A percentile compares a stretch with the other conserved stretches of the same genome.
phyloP scores from a whole-genome alignment of 345 rosid genomes.

The Passiflora organensis region DNA sequence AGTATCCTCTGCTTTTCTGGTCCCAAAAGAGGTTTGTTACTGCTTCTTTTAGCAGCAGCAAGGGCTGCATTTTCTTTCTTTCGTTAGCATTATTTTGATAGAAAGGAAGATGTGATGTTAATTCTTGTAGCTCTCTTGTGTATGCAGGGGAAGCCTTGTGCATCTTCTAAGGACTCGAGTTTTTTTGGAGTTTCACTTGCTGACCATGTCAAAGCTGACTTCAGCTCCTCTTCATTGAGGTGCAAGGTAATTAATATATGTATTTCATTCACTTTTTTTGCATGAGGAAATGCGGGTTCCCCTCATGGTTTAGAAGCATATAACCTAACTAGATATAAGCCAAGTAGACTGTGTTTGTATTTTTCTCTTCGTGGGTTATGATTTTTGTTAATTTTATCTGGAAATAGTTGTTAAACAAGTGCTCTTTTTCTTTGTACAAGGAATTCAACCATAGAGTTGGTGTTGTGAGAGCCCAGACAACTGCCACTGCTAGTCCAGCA shows the following conservation, averaged over 20 bases:
- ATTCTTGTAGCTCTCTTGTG: conserved; percentile 3
- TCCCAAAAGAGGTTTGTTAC: conserved; percentile 56
- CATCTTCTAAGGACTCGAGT: conserved; percentile 63
- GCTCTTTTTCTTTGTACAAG: conserved; percentile 31
- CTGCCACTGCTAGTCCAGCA: conserved; percentile 53
- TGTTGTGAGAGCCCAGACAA: conserved; percentile 57
- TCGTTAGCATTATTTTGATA: neutral
- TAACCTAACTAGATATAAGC: too few relatives aligned
- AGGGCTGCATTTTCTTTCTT: neutral
- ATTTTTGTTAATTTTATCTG: neutral
- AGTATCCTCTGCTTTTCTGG: conserved; percentile 53
- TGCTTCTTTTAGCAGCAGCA: neutral
- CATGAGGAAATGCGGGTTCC: too few relatives aligned
- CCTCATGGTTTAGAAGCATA: too few relatives aligned
- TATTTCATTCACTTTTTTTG: too few relatives aligned
- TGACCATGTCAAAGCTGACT: conserved; percentile 50
- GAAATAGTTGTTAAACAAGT: too few relatives aligned
- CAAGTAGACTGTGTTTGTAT: neutral
- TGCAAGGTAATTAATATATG: conserved; percentile 66
- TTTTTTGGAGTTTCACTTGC: conserved; percentile 70
- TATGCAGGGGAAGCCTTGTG: conserved; percentile 51
- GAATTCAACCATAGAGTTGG: conserved; percentile 39
- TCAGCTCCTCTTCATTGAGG: conserved; percentile 47
- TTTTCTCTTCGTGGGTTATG: neutral
- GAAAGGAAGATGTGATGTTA: neutral